Evolutionary conservation across 371 early-diverging fungal genomes (phyloP).

Genomic region (Gilbertella persicaria): DNA sequence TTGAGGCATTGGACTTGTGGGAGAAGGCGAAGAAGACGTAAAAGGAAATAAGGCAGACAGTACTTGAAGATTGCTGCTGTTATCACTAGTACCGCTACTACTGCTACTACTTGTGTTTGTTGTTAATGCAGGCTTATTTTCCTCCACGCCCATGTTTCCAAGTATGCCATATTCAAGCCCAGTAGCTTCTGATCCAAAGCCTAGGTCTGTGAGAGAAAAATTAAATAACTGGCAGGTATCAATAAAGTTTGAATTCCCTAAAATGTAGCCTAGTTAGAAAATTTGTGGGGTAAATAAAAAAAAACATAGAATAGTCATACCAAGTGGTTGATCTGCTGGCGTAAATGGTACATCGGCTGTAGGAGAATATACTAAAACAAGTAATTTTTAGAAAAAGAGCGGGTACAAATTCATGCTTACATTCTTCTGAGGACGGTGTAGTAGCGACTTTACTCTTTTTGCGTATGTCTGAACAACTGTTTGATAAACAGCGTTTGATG

Average conservation of each 20-base stretch:
- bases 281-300: constrained; percentile 7
- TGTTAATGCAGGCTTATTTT: not conserved
- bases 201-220: constrained; percentile 40
- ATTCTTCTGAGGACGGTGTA: constrained; percentile 14
- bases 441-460: constrained; percentile 68
- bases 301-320: constrained; percentile 11
- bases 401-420: constrained; percentile 10
- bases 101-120: not conserved
- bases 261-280: constrained; percentile 1
- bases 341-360: constrained; percentile 16
- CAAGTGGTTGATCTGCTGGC: constrained; percentile 18
- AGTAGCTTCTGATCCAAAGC: constrained; percentile 46
- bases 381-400: constrained; percentile 11
- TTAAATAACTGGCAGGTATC: constrained; percentile 28
- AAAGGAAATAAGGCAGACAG: not conserved
- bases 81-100: not conserved
- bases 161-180: constrained; percentile 48
- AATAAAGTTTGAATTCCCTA: constrained; percentile 15
- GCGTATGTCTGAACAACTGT: constrained; percentile 73
- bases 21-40: not conserved
- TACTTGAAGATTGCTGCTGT: not conserved
- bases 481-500: constrained; percentile 72
- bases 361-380: constrained; percentile 7
- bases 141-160: constrained; percentile 37
- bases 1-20: constrained; percentile 9